These are phyloP conservation scores for Pistacia vera DNA, from an alignment of 345 rosid genomes.

Conservation along the genomic window DNA sequence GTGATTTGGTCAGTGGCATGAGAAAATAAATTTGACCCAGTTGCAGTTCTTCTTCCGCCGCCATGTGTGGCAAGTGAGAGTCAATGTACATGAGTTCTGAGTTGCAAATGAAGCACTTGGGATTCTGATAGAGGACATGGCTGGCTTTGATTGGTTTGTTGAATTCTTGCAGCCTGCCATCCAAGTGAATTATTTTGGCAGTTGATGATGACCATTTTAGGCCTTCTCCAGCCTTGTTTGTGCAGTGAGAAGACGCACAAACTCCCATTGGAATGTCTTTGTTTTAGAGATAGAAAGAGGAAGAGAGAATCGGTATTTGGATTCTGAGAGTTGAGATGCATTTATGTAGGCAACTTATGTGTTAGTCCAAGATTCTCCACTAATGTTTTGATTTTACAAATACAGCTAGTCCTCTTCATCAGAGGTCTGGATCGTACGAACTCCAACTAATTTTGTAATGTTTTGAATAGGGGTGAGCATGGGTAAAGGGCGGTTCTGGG, in stretches of 20 bases:
- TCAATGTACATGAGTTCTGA: conserved; percentile 40
- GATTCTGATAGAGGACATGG: conserved; percentile 33
- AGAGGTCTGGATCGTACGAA: too few relatives aligned
- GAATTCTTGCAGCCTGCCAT: conserved; percentile 43
- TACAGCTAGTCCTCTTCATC: too few relatives aligned
- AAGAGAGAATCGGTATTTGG: too few relatives aligned
- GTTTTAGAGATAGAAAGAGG: neutral
- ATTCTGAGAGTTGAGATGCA: too few relatives aligned
- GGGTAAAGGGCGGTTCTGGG: too few relatives aligned
- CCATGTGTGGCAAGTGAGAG: conserved; percentile 23
- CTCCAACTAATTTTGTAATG: too few relatives aligned
- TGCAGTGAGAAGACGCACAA: conserved; percentile 32
- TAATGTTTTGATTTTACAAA: too few relatives aligned
- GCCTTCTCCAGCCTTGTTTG: neutral
- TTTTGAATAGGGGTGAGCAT: too few relatives aligned
- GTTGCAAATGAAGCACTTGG: conserved; percentile 44
- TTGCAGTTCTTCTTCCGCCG: conserved; percentile 37
- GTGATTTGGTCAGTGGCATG: conserved; percentile 38
- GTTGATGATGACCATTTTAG: conserved; percentile 23
- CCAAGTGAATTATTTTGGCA: conserved; percentile 31
- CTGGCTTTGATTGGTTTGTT: conserved; percentile 35
- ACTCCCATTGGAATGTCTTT: conserved; percentile 33
- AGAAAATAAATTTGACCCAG: conserved; percentile 45
- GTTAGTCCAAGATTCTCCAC: too few relatives aligned
- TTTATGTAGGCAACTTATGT: too few relatives aligned